A percentile compares a stretch with the other conserved stretches of the same genome.
Conservation (phyloP, 192 early-diverging fungal genomes). For the Radiomyces spectabilis region DNA sequence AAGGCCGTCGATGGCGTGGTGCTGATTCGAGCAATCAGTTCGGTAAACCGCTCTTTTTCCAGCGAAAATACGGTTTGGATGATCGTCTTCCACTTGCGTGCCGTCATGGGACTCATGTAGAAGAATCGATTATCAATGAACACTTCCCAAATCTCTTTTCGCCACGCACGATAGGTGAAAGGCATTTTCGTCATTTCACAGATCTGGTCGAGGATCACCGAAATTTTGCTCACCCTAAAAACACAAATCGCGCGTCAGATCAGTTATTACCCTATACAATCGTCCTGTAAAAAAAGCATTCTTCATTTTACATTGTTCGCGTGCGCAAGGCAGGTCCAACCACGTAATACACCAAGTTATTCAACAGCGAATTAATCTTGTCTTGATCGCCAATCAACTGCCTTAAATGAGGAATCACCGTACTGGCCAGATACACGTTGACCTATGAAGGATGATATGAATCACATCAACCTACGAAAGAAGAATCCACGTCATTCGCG, state of each 20-base stretch:
- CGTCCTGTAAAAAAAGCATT: neutral
- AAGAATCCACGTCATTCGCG: neutral
- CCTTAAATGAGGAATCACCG: slow-evolving; percentile 62
- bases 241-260: neutral
- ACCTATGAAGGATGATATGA: too few relatives aligned
- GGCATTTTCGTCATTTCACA: slow-evolving; percentile 55
- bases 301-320: slow-evolving; percentile 29
- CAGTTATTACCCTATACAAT: neutral
- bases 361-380: slow-evolving; percentile 48
- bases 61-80: slow-evolving; percentile 60
- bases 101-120: slow-evolving; percentile 43
- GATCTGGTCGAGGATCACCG: slow-evolving; percentile 47
- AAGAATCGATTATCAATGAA: slow-evolving; percentile 70
- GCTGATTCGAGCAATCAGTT: slow-evolving; percentile 66
- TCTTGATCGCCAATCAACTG: slow-evolving; percentile 71
- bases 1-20: slow-evolving; percentile 61
- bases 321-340: slow-evolving; percentile 62
- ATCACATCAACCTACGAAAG: neutral
- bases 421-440: slow-evolving; percentile 37
- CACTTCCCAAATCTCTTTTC: slow-evolving; percentile 73
- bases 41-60: slow-evolving; percentile 73
- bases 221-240: too few relatives aligned
- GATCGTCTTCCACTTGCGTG: slow-evolving; percentile 60
- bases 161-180: slow-evolving; percentile 55
- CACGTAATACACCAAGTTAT: slow-evolving; percentile 80